A percentile compares a stretch with the other conserved stretches of the same genome.
These are phyloP conservation scores for Dendryphion nanum DNA, from an alignment of 2,329 filamentous ascomycete genomes.

Conservation along the genomic window DNA sequence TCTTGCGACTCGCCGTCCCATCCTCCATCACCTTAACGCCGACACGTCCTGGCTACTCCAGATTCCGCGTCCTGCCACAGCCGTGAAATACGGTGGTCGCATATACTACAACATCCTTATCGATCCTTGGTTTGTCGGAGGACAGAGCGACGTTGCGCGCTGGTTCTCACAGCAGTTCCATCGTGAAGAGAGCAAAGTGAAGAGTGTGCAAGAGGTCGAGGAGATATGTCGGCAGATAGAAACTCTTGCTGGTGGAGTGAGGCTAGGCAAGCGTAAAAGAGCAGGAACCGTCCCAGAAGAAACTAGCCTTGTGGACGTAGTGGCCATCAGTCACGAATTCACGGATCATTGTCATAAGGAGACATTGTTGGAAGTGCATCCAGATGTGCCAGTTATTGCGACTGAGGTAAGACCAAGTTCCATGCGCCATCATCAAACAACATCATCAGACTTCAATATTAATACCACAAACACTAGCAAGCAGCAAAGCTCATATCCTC, in stretches of 20 bases:
- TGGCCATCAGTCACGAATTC: conserved; percentile 64
- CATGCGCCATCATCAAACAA: background rate
- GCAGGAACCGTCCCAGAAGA: conserved; percentile 13
- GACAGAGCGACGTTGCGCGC: conserved; percentile 61
- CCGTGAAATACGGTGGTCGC: conserved; percentile 43
- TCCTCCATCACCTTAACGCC: conserved; percentile 65
- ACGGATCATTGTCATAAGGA: conserved; percentile 65
- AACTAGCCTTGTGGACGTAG: conserved; percentile 54
- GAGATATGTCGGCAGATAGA: conserved; percentile 53
- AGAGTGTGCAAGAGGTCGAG: conserved; percentile 57
- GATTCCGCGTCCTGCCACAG: conserved; percentile 54
- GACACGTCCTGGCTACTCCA: conserved; percentile 69
- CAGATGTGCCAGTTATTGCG: conserved; percentile 58
- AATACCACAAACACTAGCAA: conserved; percentile 36
- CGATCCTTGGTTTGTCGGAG: conserved; percentile 64
- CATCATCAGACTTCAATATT: background rate
- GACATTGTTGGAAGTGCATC: conserved; percentile 57
- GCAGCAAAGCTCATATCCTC: conserved; percentile 56
- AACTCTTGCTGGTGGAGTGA: conserved; percentile 31
- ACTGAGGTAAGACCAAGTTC: conserved; percentile 39
- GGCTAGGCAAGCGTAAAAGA: conserved; percentile 10
- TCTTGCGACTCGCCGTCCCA: conserved; percentile 46
- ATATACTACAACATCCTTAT: conserved; percentile 64
- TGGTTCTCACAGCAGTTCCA: conserved; percentile 70
- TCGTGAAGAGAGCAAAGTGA: conserved; percentile 52